These are phyloP conservation scores for Pythium monospermum DNA, from an alignment of 352 stramenopile genomes.

Conservation along the genomic window DNA sequence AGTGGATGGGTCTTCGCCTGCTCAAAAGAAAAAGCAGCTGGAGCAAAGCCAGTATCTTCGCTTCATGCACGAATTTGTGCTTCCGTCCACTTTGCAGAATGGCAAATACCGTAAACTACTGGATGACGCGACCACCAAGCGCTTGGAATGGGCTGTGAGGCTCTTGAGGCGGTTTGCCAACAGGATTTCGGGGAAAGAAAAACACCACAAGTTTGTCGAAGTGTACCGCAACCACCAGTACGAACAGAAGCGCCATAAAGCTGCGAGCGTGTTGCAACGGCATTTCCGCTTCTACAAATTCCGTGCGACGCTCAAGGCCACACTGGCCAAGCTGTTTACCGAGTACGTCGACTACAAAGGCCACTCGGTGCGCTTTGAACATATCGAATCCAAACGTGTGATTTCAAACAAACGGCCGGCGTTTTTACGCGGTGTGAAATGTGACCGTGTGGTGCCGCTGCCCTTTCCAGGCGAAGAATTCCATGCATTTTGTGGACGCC, in stretches of 20 bases:
- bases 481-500: slow-evolving; percentile 52
- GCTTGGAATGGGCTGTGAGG: slow-evolving; percentile 42
- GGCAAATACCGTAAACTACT: slow-evolving; percentile 54
- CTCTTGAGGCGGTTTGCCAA: slow-evolving; percentile 42
- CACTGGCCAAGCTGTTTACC: slow-evolving; percentile 52
- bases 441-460: slow-evolving; percentile 45
- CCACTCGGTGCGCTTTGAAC: slow-evolving; percentile 33
- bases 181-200: slow-evolving; percentile 30
- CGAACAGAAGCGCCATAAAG: slow-evolving; percentile 19
- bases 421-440: slow-evolving; percentile 54
- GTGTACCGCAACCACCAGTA: slow-evolving; percentile 33
- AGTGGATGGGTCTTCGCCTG: neutral
- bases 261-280: slow-evolving; percentile 30
- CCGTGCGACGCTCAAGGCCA: slow-evolving; percentile 32
- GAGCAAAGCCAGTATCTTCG: slow-evolving; percentile 34
- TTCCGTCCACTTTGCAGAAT: slow-evolving; percentile 48
- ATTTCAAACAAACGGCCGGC: slow-evolving; percentile 27
- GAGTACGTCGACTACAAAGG: slow-evolving; percentile 54
- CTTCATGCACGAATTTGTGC: slow-evolving; percentile 66
- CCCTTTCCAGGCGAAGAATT: slow-evolving; percentile 72
- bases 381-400: slow-evolving; percentile 31
- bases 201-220: slow-evolving; percentile 42
- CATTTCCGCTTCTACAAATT: slow-evolving; percentile 49
- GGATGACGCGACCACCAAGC: slow-evolving; percentile 27
- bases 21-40: slow-evolving; percentile 10